Base-by-base conservation (phyloP, 176 grass and related monocot species). In the Avena eriantha region DNA sequence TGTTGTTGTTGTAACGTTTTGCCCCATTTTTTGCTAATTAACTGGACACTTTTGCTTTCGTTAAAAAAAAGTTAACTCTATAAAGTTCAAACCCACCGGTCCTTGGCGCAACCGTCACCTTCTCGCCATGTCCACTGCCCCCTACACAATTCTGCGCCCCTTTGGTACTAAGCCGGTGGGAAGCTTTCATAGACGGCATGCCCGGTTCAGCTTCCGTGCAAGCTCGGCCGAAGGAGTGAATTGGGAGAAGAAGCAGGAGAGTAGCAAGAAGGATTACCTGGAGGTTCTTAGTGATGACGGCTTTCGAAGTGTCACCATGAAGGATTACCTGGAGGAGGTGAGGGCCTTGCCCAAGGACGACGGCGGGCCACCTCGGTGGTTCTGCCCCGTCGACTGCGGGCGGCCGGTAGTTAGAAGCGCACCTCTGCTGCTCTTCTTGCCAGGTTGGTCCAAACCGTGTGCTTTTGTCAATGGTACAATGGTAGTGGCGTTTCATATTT, bases 311-410 rank as follows among this genome's bases (percentile, higher is more conserved):
- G 58, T 24, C 48, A 88, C 18, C 47, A 74, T 88, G 14, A 92
- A 80, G 55, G 93, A 92, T 48, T 94, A 90, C 82, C 72, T 90
- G 34, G 71, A 77, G 31, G 87, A 49, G 21, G 33, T 85, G 9
- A 88, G 78, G 78, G 78, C 39, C 45, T 65, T 92, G 41, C 24
- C 56, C 29, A 80, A 73, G 57, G 84, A 87, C n/a, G 93, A 89
- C 43, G 82, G 57, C 1, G 92, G 93, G 2, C 84, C 93, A 2
- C 93, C 93, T n/a, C 87, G 93, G 46, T 94, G 93, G 90, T 92
- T 92, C 81, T 94, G 84, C 69, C 93, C 93, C 16, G 72, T 86
- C 0, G 90, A 94, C 41, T 92, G 87, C 21, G 81, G 83, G 3
- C 16, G 17, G 24, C 77, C 87, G 45, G 75, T 76, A 19, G 64